Evolutionary conservation across 257 asterid species (phyloP), one percentile per base, ranked within the genome.

Genomic region (Solanum tarijense): DNA sequence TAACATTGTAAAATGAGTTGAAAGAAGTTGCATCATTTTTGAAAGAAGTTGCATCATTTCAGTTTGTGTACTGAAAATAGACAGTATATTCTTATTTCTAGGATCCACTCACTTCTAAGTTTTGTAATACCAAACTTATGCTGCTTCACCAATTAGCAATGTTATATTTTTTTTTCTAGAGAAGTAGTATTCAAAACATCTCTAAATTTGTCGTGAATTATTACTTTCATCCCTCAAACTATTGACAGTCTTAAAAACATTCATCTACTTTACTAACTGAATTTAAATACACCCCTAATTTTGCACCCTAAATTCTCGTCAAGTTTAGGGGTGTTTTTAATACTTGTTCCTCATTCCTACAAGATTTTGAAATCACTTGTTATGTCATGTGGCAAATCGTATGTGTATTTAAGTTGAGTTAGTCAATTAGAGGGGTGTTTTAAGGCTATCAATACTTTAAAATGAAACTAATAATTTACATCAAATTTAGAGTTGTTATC

Each of bases 351-450:
- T 1, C 4, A 7, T 55, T 55, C n/a, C 1, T 6, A 52, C 10
- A 0, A 52, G 23, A 52, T 6, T 52, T 52, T 52, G 10, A 52
- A 0, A 18, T 4, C 9, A 18, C n/a, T 52, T 52, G 62, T 0
- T 52, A 18, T 6, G 4, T 18, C 9, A 52, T 52, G n/a, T 18
- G n/a, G 4, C 2, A 6, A 0, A 52, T 18, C 8, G 9, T 2
- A 52, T 3, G 10, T 52, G 1, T 52, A 2, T 52, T 18, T 52
- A 52, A 52, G n/a, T 52, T 48, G 9, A 52, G 62, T 7, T 52
- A 6, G n/a, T 52, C 0, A 52, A 52, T 6, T 52, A 52, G n/a
- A 52, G 2, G 1, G 2, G n/a, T 18, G 2, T 52, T 52, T 55
- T 55, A 55, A 18, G n/a, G n/a, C 10, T 55, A 1, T 18, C 4